A percentile compares a stretch with the other conserved stretches of the same genome.
These are phyloP conservation scores for Porogramme epimiltina DNA, from an alignment of 1,284 basidiomycete genomes.

Conservation along the genomic window DNA sequence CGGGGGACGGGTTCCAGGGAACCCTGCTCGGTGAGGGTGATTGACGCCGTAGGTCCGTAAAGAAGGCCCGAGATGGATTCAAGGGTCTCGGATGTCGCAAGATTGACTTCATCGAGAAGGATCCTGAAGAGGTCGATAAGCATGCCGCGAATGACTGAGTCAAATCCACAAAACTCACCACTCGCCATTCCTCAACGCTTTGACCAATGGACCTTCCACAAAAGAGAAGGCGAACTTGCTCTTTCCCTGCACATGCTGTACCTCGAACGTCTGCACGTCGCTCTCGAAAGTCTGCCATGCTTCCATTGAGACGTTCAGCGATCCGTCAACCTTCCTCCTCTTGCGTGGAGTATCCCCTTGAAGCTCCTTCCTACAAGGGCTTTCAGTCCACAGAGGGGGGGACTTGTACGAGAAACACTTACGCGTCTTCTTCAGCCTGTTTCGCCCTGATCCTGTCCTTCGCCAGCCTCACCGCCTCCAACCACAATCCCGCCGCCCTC, in stretches of 20 bases:
- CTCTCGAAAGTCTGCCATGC: slow-evolving; percentile 78
- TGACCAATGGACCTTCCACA: slow-evolving; percentile 95
- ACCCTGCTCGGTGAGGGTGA: slow-evolving; percentile 94
- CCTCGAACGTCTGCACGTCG: slow-evolving; percentile 81
- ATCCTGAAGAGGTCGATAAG: slow-evolving; percentile 59
- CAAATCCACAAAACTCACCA: slow-evolving; percentile 61
- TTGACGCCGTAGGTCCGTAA: slow-evolving; percentile 83
- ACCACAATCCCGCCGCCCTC: slow-evolving; percentile 84
- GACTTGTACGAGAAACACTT: slow-evolving; percentile 28
- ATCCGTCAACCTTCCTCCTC: slow-evolving; percentile 64
- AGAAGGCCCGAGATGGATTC: slow-evolving; percentile 91
- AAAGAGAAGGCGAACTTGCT: slow-evolving; percentile 93
- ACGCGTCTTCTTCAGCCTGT: slow-evolving; percentile 44
- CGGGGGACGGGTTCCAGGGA: slow-evolving; percentile 89
- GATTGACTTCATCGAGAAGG: slow-evolving; percentile 94
- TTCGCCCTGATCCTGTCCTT: slow-evolving; percentile 59
- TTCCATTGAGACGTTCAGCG: slow-evolving; percentile 46
- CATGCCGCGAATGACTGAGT: too few relatives aligned
- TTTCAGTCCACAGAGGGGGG: slow-evolving; percentile 10
- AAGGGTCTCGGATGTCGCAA: slow-evolving; percentile 93
- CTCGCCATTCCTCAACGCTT: slow-evolving; percentile 86
- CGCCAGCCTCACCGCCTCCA: slow-evolving; percentile 74
- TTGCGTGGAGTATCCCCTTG: slow-evolving; percentile 62
- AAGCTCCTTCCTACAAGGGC: slow-evolving; percentile 23
- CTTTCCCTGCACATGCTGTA: slow-evolving; percentile 83